Percentiles rank a stretch among this genome's conserved stretches.
Evolutionary conservation across 2,329 filamentous ascomycete species (phyloP).

Genomic region (Fusarium humuli): DNA sequence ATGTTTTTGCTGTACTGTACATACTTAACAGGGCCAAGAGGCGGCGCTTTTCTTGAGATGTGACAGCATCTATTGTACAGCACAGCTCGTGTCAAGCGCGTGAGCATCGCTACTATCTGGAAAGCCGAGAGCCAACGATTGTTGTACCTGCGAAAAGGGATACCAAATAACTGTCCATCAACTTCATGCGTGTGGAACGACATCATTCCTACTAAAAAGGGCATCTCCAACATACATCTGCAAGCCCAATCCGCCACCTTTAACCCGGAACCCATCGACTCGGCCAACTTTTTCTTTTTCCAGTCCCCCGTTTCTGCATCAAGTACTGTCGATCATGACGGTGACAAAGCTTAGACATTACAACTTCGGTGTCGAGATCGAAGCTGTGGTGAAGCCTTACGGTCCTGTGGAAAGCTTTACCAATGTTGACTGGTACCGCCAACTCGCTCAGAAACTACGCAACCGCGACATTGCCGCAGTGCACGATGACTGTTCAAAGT

Average conservation of each 20-base stretch:
- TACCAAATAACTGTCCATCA: conserved; percentile 14
- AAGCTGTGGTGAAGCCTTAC: conserved; percentile 54
- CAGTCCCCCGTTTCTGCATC: not conserved
- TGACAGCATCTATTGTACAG: conserved; percentile 24
- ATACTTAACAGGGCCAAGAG: conserved; percentile 21
- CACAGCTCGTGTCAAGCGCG: conserved; percentile 24
- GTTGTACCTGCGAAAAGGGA: conserved; percentile 4
- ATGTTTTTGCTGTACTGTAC: conserved; percentile 13
- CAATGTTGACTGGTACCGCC: conserved; percentile 56
- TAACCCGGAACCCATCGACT: not conserved
- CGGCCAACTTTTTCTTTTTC: conserved; percentile 22
- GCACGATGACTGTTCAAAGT: conserved; percentile 53
- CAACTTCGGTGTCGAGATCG: conserved; percentile 57
- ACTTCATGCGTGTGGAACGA: conserved; percentile 10
- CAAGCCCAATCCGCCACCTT: conserved; percentile 20
- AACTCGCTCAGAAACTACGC: conserved; percentile 54
- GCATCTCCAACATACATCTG: conserved; percentile 24
- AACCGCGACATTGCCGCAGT: conserved; percentile 54
- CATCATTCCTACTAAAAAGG: not conserved
- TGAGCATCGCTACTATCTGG: conserved; percentile 4
- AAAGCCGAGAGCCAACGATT: conserved; percentile 26
- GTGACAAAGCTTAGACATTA: conserved; percentile 50
- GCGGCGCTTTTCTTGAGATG: conserved; percentile 22
- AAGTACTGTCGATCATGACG: conserved; percentile 18
- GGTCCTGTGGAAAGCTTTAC: conserved; percentile 52